A percentile compares a stretch with the other conserved stretches of the same genome.
phyloP scores from a whole-genome alignment of 495 filamentous ascomycete genomes.

The Pyrenula aspistea region DNA sequence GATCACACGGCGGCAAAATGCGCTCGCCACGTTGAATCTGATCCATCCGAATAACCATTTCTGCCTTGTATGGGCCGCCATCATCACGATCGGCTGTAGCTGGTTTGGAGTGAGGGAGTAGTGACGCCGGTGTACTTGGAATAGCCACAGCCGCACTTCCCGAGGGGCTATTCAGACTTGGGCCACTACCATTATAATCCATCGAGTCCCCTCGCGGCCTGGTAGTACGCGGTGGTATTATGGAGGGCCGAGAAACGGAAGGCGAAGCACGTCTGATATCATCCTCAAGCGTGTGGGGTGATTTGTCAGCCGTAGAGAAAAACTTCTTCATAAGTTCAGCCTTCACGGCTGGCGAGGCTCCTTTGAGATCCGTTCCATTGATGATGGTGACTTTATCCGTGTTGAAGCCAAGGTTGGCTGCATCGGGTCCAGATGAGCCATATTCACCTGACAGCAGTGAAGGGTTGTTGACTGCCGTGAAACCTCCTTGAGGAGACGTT shows the following conservation, averaged over 20 bases:
- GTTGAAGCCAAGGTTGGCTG: slow-evolving; percentile 24
- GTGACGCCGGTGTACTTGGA: slow-evolving; percentile 36
- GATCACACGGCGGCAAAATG: slow-evolving; percentile 69
- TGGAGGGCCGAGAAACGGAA: slow-evolving; percentile 1
- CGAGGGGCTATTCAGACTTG: slow-evolving; percentile 21
- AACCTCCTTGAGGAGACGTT: slow-evolving; percentile 38
- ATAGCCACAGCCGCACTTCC: slow-evolving; percentile 33
- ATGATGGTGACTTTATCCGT: slow-evolving; percentile 36
- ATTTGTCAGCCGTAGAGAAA: slow-evolving; percentile 40
- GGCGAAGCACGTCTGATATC: slow-evolving; percentile 5
- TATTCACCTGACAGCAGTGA: slow-evolving; percentile 19
- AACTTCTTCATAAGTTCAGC: slow-evolving; percentile 45
- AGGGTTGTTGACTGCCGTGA: slow-evolving; percentile 45
- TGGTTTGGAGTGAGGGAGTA: slow-evolving; percentile 36
- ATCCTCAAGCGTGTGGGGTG: slow-evolving; percentile 19
- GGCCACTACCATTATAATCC: slow-evolving; percentile 14
- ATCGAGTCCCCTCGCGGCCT: slow-evolving; percentile 6
- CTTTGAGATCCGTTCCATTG: slow-evolving; percentile 37
- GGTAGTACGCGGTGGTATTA: not conserved
- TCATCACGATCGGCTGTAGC: slow-evolving; percentile 39
- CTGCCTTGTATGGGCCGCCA: slow-evolving; percentile 47
- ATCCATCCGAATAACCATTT: slow-evolving; percentile 68
- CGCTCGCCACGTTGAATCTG: slow-evolving; percentile 57
- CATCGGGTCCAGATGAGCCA: slow-evolving; percentile 14
- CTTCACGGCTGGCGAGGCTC: slow-evolving; percentile 38